phyloP scores from a whole-genome alignment of 306 rosid species.

The Cicer cuneatum region DNA sequence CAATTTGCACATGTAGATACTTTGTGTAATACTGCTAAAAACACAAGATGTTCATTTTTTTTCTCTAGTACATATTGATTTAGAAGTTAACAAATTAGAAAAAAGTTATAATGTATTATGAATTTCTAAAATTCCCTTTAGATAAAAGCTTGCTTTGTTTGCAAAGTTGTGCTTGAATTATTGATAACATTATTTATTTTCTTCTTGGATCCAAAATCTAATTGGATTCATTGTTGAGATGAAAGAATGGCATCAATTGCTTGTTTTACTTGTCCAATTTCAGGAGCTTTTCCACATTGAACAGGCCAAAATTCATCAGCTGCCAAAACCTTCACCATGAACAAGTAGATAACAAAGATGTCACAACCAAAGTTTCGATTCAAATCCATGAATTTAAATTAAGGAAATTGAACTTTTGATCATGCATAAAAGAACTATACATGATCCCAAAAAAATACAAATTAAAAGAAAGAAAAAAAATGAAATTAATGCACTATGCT shows the following conservation, averaged over 20 bases:
- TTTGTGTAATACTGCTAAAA: slow-evolving; percentile 32
- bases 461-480: not conserved
- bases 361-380: not conserved
- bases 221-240: slow-evolving; percentile 52
- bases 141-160: slow-evolving; percentile 39
- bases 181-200: slow-evolving; percentile 36
- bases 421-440: not conserved
- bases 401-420: not conserved
- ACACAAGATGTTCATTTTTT: not conserved
- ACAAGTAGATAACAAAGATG: slow-evolving; percentile 6
- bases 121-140: slow-evolving; percentile 39
- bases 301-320: slow-evolving; percentile 92
- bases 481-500: not conserved
- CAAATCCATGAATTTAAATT: not conserved
- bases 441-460: not conserved
- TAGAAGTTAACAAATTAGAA: slow-evolving; percentile 36
- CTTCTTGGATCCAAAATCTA: slow-evolving; percentile 16
- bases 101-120: slow-evolving; percentile 31
- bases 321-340: slow-evolving; percentile 69
- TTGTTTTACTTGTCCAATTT: slow-evolving; percentile 87
- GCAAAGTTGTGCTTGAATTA: slow-evolving; percentile 35
- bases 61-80: slow-evolving; percentile 35
- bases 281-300: slow-evolving; percentile 87
- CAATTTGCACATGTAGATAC: slow-evolving; percentile 11
- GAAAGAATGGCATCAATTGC: slow-evolving; percentile 86